Evolutionary conservation across 1,284 basidiomycete genomes (phyloP), one percentile per base, ranked within the genome.

Genomic region (Ganoderma boninense): DNA sequence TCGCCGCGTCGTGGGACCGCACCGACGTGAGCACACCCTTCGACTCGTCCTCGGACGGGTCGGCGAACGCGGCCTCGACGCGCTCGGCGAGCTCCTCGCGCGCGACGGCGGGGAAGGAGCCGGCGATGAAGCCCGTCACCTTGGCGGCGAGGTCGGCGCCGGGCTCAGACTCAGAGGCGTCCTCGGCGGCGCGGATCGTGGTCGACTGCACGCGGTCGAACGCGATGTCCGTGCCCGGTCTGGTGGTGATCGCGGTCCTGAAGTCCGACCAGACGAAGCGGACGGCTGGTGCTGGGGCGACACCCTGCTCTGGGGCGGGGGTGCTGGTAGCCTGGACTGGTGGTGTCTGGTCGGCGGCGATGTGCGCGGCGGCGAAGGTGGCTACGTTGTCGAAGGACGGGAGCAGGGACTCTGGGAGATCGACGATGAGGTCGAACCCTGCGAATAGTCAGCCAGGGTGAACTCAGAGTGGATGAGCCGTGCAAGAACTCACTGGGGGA

Each of bases 181-280:
- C 7, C n/a, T 49, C n/a, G n/a, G 46, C 3, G n/a, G 46, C n/a
- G n/a, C 11, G 46, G 46, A 49, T 49, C 7, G n/a, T 49, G 8
- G n/a, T 49, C 2, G 46, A 49, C n/a, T 49, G 46, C 20, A 49
- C 1, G n/a, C 46, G 46, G 7, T 49, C 46, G 46, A 49, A 49
- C n/a, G 46, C 46, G 46, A 49, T 49, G n/a, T 49, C n/a, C n/a
- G 46, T 23, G 46, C 46, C 46, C 46, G 46, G 46, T 49, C 46
- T n/a, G 46, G 46, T 23, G 1, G 46, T 49, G n/a, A 49, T 23
- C n/a, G 20, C 20, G 46, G 20, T 11, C 46, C n/a, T n/a, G 46
- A 49, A 23, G n/a, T 49, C 46, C 6, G 46, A 23, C 46, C 23
- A 52, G 10, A 52, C 26, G 23, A 52, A 52, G 23, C 26, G 49